These are phyloP conservation scores for Microcera coccophila DNA, from an alignment of 2,329 filamentous ascomycete species.

Conservation along the genomic window DNA sequence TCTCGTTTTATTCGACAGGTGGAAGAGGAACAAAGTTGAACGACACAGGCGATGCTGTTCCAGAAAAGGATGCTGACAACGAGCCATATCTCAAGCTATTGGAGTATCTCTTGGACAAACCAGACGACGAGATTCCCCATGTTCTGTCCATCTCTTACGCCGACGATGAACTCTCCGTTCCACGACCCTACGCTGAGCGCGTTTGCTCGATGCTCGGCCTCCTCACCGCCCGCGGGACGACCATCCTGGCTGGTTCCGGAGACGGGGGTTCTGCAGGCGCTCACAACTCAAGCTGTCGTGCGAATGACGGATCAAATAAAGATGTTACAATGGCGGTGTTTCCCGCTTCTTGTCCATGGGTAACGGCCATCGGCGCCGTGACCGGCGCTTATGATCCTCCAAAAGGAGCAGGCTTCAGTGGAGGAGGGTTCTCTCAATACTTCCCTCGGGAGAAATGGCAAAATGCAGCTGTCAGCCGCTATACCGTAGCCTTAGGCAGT, in stretches of 20 bases:
- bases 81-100: slow-evolving; percentile 57
- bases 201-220: slow-evolving; percentile 53
- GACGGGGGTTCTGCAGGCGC: slow-evolving; percentile 47
- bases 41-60: slow-evolving; percentile 33
- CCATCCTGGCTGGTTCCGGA: slow-evolving; percentile 49
- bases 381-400: slow-evolving; percentile 35
- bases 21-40: slow-evolving; percentile 43
- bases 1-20: slow-evolving; percentile 44
- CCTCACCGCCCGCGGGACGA: slow-evolving; percentile 49
- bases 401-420: slow-evolving; percentile 42
- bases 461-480: slow-evolving; percentile 35
- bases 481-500: slow-evolving; percentile 38
- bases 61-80: slow-evolving; percentile 38
- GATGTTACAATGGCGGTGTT: slow-evolving; percentile 59
- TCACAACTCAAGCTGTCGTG: slow-evolving; percentile 49
- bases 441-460: slow-evolving; percentile 48
- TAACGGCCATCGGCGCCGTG: slow-evolving; percentile 64
- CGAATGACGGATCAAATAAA: slow-evolving; percentile 55
- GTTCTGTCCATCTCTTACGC: slow-evolving; percentile 57
- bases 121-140: slow-evolving; percentile 47
- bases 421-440: slow-evolving; percentile 51
- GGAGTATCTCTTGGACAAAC: slow-evolving; percentile 44
- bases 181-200: slow-evolving; percentile 46
- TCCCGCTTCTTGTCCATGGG: slow-evolving; percentile 63
- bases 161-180: slow-evolving; percentile 55